Evolutionary conservation across 164 flowering plant species (phyloP), one percentile per base, ranked within the genome.

Genomic region (Sedum album): DNA sequence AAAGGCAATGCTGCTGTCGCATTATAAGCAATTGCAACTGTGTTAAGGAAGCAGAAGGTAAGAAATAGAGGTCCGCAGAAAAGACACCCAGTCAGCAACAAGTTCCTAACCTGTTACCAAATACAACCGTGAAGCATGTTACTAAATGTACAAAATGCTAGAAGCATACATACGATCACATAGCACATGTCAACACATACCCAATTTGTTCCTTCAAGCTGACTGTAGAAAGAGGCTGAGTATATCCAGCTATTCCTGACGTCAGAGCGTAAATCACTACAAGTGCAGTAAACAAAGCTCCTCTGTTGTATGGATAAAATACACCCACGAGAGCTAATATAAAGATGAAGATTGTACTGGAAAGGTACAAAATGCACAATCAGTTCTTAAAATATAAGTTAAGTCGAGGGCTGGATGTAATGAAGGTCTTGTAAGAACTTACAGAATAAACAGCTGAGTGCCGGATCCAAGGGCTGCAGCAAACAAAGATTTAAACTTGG

Each of bases 181-280:
- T 75, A 75, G 68, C n/a, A n/a, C n/a, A n/a, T n/a, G n/a, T n/a
- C 25, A 44, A 48, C 38, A 61, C 62, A 51, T 53, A 55, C 81
- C 81, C 81, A 79, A 31, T 73, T 76, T 35, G 74, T 51, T 67
- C 81, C 81, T 71, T 76, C 81, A 9, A 79, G 73, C 66, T 76
- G 79, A 65, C 73, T 66, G 65, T 76, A 79, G 69, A 76, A 79
- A 18, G 79, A 71, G 31, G 81, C 28, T 21, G 81, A 44, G 77
- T 73, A 49, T 79, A 79, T 25, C 81, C 81, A 13, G 81, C 79
- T 68, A 79, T 71, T 42, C 81, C 81, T 44, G 81, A 75, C 17
- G 81, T 78, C 39, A 78, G 79, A 26, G 81, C 81, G 69, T 78
- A 78, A 39, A 78, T 76, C 65, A 78, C 72, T 44, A 79, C 81